Conservation (phyloP, 208 protist genomes). For the Phytomonas sp. region DNA sequence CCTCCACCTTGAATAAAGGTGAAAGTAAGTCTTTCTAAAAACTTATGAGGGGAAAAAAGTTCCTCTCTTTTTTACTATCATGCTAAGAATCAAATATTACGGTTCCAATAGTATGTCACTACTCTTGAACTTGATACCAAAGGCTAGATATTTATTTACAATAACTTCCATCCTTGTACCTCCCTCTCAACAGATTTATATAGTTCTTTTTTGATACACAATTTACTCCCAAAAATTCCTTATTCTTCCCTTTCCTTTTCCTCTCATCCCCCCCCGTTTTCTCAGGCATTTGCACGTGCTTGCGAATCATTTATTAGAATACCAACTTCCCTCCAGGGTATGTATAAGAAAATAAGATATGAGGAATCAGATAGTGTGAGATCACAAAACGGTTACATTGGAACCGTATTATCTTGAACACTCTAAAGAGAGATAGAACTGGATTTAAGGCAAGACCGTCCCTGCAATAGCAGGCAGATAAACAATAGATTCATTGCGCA, state of each 20-base stretch:
- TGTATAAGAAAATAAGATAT: background rate
- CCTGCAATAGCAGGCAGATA: background rate
- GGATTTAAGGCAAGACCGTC: background rate
- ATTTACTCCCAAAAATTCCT: background rate
- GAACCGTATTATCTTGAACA: slow-evolving; percentile 5
- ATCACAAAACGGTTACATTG: slow-evolving; percentile 11
- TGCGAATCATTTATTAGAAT: background rate
- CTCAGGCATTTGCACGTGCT: background rate
- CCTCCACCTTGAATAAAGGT: background rate
- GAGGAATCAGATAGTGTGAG: slow-evolving; percentile 8
- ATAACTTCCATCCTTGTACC: background rate
- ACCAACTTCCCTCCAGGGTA: background rate
- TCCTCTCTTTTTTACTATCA: background rate
- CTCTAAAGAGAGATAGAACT: background rate
- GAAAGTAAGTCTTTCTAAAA: background rate
- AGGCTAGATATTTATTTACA: background rate
- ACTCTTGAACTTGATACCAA: background rate
- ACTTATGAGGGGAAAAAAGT: background rate
- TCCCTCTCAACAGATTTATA: background rate
- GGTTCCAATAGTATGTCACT: background rate
- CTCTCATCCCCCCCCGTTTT: background rate
- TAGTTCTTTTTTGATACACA: background rate
- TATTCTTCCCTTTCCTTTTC: background rate
- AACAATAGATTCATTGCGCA: background rate
- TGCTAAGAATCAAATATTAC: background rate